Evolutionary conservation across 2,329 filamentous ascomycete genomes (phyloP).

Genomic region (Microdochium nivale): DNA sequence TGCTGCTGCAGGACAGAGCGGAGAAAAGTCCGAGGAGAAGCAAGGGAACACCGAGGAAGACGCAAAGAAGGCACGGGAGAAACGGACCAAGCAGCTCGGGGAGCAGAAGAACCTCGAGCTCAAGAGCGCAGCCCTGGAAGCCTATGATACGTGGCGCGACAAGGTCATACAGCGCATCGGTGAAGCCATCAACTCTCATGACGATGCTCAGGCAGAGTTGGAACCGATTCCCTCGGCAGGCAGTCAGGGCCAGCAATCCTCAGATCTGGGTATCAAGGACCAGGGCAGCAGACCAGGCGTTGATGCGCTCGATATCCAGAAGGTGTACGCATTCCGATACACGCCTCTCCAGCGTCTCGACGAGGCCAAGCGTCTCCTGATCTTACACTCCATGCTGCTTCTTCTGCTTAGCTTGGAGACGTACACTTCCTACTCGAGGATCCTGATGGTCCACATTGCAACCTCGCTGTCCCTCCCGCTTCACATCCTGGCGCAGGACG

Average conservation of each 20-base stretch:
- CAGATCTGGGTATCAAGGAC: slow-evolving; percentile 6
- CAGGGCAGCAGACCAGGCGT: slow-evolving; percentile 14
- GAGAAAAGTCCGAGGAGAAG: neutral
- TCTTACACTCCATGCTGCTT: slow-evolving; percentile 66
- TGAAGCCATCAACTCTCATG: slow-evolving; percentile 15
- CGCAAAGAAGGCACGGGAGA: slow-evolving; percentile 10
- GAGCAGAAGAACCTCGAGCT: slow-evolving; percentile 14
- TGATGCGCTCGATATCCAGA: slow-evolving; percentile 4
- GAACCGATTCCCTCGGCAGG: neutral
- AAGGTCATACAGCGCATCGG: slow-evolving; percentile 17
- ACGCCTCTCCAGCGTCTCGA: slow-evolving; percentile 53
- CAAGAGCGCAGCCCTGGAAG: slow-evolving; percentile 14
- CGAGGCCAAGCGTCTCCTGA: slow-evolving; percentile 50
- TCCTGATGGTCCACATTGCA: slow-evolving; percentile 60
- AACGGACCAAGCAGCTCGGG: slow-evolving; percentile 14
- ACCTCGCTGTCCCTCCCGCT: slow-evolving; percentile 64
- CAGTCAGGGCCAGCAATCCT: neutral
- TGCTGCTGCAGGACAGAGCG: neutral
- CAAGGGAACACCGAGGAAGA: slow-evolving; percentile 8
- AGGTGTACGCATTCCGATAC: slow-evolving; percentile 51
- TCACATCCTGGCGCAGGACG: slow-evolving; percentile 58
- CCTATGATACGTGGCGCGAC: slow-evolving; percentile 21
- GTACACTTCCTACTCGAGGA: slow-evolving; percentile 66
- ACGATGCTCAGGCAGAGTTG: neutral
- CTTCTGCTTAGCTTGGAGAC: slow-evolving; percentile 68